These are phyloP conservation scores for Malus hybrid DNA, from an alignment of 331 rosid species.

Conservation along the genomic window DNA sequence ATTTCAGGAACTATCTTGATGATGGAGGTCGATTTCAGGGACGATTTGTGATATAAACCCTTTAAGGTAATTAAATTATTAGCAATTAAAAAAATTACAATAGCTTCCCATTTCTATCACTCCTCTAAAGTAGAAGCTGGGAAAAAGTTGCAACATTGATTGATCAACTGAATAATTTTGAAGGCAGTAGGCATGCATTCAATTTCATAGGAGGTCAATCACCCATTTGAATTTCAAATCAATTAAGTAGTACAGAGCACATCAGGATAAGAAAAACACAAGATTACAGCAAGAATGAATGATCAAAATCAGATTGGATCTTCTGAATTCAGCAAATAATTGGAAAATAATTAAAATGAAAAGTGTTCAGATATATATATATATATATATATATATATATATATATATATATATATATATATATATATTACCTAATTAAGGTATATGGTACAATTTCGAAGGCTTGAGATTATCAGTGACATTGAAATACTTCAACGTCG, in stretches of 20 bases:
- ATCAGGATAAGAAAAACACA: neutral
- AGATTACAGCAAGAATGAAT: neutral
- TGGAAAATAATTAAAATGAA: neutral
- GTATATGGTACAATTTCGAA: slow-evolving; percentile 69
- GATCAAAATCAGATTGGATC: neutral
- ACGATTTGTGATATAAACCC: no score
- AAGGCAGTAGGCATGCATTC: neutral
- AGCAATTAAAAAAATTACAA: neutral
- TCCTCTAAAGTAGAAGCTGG: neutral
- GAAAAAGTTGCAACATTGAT: neutral
- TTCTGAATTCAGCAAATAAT: neutral
- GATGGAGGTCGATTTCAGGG: no score
- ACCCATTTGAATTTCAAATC: neutral
- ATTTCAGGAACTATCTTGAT: no score
- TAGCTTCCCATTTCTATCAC: neutral
- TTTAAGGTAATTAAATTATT: neutral
- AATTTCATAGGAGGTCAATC: neutral
- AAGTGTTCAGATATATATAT: neutral
- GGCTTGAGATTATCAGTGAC: slow-evolving; percentile 51
- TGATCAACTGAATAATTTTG: neutral
- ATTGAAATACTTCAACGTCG: slow-evolving; percentile 59
- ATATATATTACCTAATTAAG: slow-evolving; percentile 2
- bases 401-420: no score
- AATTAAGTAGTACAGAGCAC: neutral
- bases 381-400: no score